Base-by-base conservation (phyloP, 148 eudicot genomes). In the Hydrangea macrophylla region DNA sequence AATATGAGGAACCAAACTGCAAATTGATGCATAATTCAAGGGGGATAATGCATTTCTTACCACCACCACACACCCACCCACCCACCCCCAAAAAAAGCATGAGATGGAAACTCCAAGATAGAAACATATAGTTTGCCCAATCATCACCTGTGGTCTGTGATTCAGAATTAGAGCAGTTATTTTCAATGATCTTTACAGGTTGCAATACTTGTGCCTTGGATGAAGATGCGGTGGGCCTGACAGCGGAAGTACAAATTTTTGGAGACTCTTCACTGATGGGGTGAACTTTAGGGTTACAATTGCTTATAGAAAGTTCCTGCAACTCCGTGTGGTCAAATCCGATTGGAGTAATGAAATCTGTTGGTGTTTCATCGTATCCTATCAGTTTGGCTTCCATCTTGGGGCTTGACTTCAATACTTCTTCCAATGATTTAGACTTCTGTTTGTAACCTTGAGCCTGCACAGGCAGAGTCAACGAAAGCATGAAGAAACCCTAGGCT, bases 341-440 rank as follows among this genome's bases (percentile, higher is more conserved):
- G 42, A 40, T 58, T 53, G 82, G 61, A 75, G 83, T 74, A 60
- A 60, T 74, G 53, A 51, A 22, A 36, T 83, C 64, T 36, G 79
- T 68, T 6, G 92, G 86, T 56, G 71, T 83, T 72, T 94, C 97
- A 69, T 94, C 87, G 44, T 81, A 91, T 75, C 99, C 99, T 55
- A 94, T 84, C 60, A 94, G 76, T 73, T 70, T 73, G 68, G 99
- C 79, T 75, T 78, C 83, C 84, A 50, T 83, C 76, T 63, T 89
- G 32, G 35, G 60, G 72, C 79, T 79, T 23, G 76, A 70, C 68
- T 70, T 78, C 9, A 94, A 78, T 58, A 89, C 72, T 70, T 94
- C 97, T 65, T 85, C 86, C 70, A 91, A 70, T 33, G 96, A 68
- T 81, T 81, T 83, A 33, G 79, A 65, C 81, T 85, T 85, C 24